Percentiles rank a stretch among this genome's conserved stretches.
Evolutionary conservation across 352 stramenopile genomes (phyloP).

Genomic region (Globisporangium uncinulatum): DNA sequence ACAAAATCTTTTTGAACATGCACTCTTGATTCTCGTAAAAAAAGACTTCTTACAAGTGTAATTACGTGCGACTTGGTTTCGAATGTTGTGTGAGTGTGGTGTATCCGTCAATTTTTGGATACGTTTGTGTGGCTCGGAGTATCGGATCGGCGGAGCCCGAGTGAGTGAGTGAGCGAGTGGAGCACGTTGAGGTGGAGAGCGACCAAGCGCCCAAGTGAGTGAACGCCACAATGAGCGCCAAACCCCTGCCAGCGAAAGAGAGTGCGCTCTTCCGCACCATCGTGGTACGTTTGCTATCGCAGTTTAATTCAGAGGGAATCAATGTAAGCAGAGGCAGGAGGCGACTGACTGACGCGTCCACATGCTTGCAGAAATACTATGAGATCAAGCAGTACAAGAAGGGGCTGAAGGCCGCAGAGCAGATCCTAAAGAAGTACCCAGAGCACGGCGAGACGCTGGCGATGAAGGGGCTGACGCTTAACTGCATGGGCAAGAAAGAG

Average conservation of each 20-base stretch:
- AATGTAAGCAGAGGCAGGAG: too few relatives aligned
- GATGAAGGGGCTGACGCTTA: slow-evolving; percentile 98
- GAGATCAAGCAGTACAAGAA: slow-evolving; percentile 99
- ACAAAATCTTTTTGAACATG: neutral
- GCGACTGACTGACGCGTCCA: neutral
- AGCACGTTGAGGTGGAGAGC: neutral
- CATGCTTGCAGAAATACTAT: slow-evolving; percentile 90
- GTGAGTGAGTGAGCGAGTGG: neutral
- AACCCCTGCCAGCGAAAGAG: slow-evolving; percentile 92
- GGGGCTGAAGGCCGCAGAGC: slow-evolving; percentile 92
- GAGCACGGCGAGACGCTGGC: slow-evolving; percentile 96
- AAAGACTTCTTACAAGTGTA: neutral
- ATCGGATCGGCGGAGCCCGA: neutral
- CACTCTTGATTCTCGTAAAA: too few relatives aligned
- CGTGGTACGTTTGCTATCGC: slow-evolving; percentile 45
- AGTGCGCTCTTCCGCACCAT: slow-evolving; percentile 94
- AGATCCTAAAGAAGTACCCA: slow-evolving; percentile 96
- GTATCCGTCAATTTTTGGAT: neutral
- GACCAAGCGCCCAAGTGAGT: neutral
- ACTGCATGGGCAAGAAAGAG: slow-evolving; percentile 92
- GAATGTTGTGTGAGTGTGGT: neutral
- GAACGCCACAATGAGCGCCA: slow-evolving; percentile 9
- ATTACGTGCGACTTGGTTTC: neutral
- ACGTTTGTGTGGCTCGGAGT: neutral
- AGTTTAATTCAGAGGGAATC: neutral